phyloP scores from a whole-genome alignment of 306 rosid species.

The Ziziphus jujuba region DNA sequence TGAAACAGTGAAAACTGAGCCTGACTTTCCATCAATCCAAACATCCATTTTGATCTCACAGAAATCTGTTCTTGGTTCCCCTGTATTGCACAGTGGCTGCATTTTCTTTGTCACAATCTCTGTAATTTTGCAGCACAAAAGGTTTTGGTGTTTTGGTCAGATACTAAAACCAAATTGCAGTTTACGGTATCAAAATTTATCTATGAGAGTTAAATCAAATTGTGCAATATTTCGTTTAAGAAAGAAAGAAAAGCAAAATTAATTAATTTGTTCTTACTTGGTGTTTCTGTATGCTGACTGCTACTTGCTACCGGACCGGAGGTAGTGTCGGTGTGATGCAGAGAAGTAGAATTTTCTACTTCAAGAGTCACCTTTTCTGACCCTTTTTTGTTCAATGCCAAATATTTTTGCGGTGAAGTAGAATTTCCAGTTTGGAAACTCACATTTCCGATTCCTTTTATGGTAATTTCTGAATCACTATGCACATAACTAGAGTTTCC shows the following conservation, averaged over 20 bases:
- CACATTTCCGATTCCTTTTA: background rate
- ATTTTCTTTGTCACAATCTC: constrained; percentile 30
- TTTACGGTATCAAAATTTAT: background rate
- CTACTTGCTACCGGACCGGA: constrained; percentile 4
- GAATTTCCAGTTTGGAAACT: background rate
- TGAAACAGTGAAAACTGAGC: constrained; percentile 50
- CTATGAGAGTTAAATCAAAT: background rate
- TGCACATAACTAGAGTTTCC: background rate
- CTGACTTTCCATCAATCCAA: constrained; percentile 51
- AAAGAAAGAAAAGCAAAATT: no score
- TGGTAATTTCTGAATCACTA: background rate
- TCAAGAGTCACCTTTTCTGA: background rate
- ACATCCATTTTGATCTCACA: constrained; percentile 57
- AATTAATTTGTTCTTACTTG: constrained; percentile 13
- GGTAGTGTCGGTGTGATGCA: background rate
- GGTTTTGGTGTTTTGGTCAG: background rate
- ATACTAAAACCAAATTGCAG: background rate
- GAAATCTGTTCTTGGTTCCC: constrained; percentile 53
- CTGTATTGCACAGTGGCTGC: constrained; percentile 44
- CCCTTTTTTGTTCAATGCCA: background rate
- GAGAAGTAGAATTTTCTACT: background rate
- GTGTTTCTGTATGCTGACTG: background rate
- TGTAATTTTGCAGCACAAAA: constrained; percentile 25
- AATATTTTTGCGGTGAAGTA: background rate
- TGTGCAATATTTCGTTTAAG: background rate